These are phyloP conservation scores for Linnemannia zychae DNA, from an alignment of 192 early-diverging fungal species.

Conservation along the genomic window DNA sequence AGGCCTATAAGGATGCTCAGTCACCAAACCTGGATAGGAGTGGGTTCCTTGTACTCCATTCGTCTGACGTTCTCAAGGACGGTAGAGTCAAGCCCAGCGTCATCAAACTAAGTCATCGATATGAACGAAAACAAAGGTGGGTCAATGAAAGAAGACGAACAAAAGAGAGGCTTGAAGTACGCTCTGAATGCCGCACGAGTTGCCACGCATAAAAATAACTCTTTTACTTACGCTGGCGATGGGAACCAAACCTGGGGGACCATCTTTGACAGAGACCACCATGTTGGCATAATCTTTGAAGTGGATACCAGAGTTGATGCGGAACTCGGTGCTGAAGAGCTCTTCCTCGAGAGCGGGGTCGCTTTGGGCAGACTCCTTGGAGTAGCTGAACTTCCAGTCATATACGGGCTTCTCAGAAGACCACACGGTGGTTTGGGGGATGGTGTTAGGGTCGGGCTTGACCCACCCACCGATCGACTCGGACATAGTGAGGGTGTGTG, in stretches of 20 bases:
- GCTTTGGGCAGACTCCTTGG: constrained; percentile 67
- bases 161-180: background rate
- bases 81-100: constrained; percentile 72
- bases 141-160: background rate
- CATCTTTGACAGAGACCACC: constrained; percentile 74
- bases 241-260: constrained; percentile 58
- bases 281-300: constrained; percentile 84
- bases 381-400: constrained; percentile 68
- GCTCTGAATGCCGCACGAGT: too few species aligned
- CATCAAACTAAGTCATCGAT: constrained; percentile 66
- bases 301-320: constrained; percentile 81
- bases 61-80: constrained; percentile 76
- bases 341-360: constrained; percentile 73
- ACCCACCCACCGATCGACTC: constrained; percentile 39
- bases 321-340: constrained; percentile 70
- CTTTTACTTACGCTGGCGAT: constrained; percentile 54
- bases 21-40: constrained; percentile 76
- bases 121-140: background rate
- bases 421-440: constrained; percentile 58
- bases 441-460: constrained; percentile 18
- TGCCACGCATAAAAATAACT: too few species aligned
- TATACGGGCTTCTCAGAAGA: constrained; percentile 60
- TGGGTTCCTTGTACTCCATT: constrained; percentile 76
- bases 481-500: background rate
- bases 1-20: background rate